A percentile compares a stretch with the other conserved stretches of the same genome.
Evolutionary conservation across 371 early-diverging fungal species (phyloP).

Genomic region (Syncephalastrum contaminatum): DNA sequence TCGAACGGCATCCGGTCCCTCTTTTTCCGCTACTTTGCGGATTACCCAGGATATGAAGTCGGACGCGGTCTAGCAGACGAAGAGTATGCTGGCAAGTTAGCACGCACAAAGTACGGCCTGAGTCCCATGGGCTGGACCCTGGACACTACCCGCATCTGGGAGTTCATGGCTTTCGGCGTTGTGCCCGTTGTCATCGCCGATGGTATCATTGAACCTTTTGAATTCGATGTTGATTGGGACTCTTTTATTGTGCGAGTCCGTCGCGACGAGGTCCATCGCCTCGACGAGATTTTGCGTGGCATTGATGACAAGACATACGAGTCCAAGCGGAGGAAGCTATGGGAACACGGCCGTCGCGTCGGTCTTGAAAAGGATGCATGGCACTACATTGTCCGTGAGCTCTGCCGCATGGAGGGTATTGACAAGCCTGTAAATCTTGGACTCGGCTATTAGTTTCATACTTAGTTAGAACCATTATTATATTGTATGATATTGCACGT

Average conservation of each 20-base stretch:
- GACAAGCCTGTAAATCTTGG: slow-evolving; percentile 37
- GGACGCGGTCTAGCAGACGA: slow-evolving; percentile 32
- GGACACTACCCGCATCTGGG: slow-evolving; percentile 58
- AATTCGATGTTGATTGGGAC: slow-evolving; percentile 59
- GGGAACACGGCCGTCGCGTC: slow-evolving; percentile 53
- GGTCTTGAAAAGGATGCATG: slow-evolving; percentile 53
- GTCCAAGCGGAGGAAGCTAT: slow-evolving; percentile 38
- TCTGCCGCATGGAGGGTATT: slow-evolving; percentile 46
- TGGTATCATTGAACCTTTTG: slow-evolving; percentile 56
- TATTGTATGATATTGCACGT: too few relatives aligned
- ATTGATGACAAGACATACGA: slow-evolving; percentile 51
- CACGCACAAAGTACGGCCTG: slow-evolving; percentile 50
- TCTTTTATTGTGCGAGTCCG: slow-evolving; percentile 48
- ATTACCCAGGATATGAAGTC: slow-evolving; percentile 50
- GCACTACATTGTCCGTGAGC: slow-evolving; percentile 54
- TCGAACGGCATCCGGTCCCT: slow-evolving; percentile 56
- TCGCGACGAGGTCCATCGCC: slow-evolving; percentile 49
- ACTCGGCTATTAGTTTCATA: slow-evolving; percentile 33
- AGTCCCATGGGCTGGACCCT: slow-evolving; percentile 59
- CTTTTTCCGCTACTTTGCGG: slow-evolving; percentile 35
- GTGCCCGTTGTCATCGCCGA: slow-evolving; percentile 60
- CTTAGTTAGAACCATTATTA: not conserved
- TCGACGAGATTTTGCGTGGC: slow-evolving; percentile 45
- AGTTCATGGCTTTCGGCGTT: slow-evolving; percentile 59
- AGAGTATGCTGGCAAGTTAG: slow-evolving; percentile 41